Conservation (phyloP, 31 red algal species). For the Odonthalia washingtoniensis region DNA sequence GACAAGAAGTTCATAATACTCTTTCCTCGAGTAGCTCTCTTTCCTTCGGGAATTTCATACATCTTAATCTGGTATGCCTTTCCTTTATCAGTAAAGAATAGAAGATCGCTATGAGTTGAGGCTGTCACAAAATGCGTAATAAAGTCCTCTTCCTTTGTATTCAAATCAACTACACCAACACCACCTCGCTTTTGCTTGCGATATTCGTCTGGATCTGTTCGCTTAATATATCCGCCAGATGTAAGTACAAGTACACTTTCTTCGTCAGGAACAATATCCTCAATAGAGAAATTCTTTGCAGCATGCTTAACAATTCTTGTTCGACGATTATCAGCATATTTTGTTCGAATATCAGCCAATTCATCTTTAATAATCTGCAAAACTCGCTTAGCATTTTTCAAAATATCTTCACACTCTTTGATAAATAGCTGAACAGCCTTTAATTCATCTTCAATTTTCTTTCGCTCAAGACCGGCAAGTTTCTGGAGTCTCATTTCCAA, state of each 20-base stretch:
- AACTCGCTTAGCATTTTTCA: slow-evolving; percentile 57
- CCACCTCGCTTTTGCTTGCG: slow-evolving; percentile 84
- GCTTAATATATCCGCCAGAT: slow-evolving; percentile 89
- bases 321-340: slow-evolving; percentile 47
- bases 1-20: slow-evolving; percentile 73
- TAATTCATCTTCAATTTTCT: slow-evolving; percentile 68
- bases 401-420: slow-evolving; percentile 58
- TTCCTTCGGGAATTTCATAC: slow-evolving; percentile 80
- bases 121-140: slow-evolving; percentile 91
- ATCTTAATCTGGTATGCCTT: slow-evolving; percentile 79
- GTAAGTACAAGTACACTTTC: slow-evolving; percentile 76
- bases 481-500: slow-evolving; percentile 92
- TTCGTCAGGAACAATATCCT: slow-evolving; percentile 77
- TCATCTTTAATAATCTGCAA: slow-evolving; percentile 82
- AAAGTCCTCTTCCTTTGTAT: slow-evolving; percentile 72
- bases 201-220: slow-evolving; percentile 79
- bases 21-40: slow-evolving; percentile 72
- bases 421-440: slow-evolving; percentile 49
- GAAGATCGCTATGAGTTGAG: slow-evolving; percentile 84
- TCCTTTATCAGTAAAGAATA: slow-evolving; percentile 80
- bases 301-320: slow-evolving; percentile 23
- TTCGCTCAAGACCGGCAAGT: slow-evolving; percentile 82
- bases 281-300: slow-evolving; percentile 18
- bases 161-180: slow-evolving; percentile 66
- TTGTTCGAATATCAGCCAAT: slow-evolving; percentile 57